Evolutionary conservation across 2,329 filamentous ascomycete genomes (phyloP), one percentile per base, ranked within the genome.

Genomic region (Trichoderma hamatum): DNA sequence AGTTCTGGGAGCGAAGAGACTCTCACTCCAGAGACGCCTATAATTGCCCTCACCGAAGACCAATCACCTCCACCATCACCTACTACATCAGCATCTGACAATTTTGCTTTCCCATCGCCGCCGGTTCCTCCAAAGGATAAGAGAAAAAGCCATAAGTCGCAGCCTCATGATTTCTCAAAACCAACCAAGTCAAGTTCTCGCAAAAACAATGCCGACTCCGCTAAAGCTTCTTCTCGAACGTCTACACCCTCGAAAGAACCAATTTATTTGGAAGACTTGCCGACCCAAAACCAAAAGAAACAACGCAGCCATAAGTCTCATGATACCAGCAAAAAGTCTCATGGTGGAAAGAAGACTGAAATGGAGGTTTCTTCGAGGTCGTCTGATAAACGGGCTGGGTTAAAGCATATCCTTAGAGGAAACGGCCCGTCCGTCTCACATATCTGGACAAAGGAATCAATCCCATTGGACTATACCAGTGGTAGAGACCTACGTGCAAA

Each of bases 401-500:
- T 76, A 68, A 83, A 84, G 43, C 83, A 84, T 66, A 86, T 81
- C 3, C 75, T 89, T n/a, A 85, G 80, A 67, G 85, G 84, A 68
- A 80, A 84, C 7, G 80, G 80, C 26, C 81, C 84, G 43, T 80
- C 82, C 1, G 74, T 87, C 7, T 81, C 84, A 0, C 84, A 80
- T 68, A 76, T 88, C 0, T 83, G 84, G 76, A 82, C 79, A 65
- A 87, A 84, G 62, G 85, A 87, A 0, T 72, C 76, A 26, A 66
- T 39, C 34, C 21, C 39, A n/a, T 26, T 51, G 36, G 54, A 67
- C 28, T 55, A 59, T 16, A n/a, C 26, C n/a, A 9, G 39, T 28
- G 26, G 7, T 10, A 49, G 56, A 1, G 52, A 58, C 9, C 28
- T 51, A n/a, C 36, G 51, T n/a, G 9, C 58, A 10, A 67, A 75